These are phyloP conservation scores for Entomortierella beljakovae DNA, from an alignment of 192 early-diverging fungal genomes.

Conservation along the genomic window DNA sequence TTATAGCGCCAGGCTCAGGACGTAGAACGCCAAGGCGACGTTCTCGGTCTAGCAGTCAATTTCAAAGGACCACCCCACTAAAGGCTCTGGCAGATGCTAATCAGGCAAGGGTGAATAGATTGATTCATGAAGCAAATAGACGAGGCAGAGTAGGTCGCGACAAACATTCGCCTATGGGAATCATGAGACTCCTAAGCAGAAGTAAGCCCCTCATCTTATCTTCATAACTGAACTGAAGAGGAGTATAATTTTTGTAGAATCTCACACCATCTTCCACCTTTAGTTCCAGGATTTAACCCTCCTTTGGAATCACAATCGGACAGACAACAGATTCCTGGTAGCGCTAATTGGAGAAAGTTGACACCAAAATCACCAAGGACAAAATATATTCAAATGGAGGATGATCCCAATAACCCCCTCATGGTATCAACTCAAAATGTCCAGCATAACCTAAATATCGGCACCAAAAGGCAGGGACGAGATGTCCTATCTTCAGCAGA, in stretches of 20 bases:
- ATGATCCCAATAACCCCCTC: conserved; percentile 15
- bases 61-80: conserved; percentile 18
- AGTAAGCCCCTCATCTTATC: conserved; percentile 5
- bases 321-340: conserved; percentile 36
- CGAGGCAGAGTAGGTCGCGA: conserved; percentile 29
- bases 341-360: conserved; percentile 35
- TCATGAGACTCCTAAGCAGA: conserved; percentile 26
- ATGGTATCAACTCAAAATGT: neutral
- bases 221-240: neutral
- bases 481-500: conserved; percentile 3
- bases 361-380: conserved; percentile 40
- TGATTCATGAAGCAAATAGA: conserved; percentile 29
- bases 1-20: conserved; percentile 31
- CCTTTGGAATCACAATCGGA: conserved; percentile 28
- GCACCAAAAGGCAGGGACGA: neutral
- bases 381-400: conserved; percentile 13
- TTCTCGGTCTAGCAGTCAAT: conserved; percentile 16
- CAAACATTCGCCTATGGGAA: conserved; percentile 48
- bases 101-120: conserved; percentile 31
- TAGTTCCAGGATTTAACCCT: conserved; percentile 50
- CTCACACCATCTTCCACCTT: neutral
- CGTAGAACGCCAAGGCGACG: conserved; percentile 32
- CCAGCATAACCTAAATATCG: neutral
- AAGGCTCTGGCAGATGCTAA: conserved; percentile 42
- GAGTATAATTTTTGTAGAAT: neutral